Base-by-base conservation (phyloP, 257 asterid genomes). In the Haberlea rhodopensis region DNA sequence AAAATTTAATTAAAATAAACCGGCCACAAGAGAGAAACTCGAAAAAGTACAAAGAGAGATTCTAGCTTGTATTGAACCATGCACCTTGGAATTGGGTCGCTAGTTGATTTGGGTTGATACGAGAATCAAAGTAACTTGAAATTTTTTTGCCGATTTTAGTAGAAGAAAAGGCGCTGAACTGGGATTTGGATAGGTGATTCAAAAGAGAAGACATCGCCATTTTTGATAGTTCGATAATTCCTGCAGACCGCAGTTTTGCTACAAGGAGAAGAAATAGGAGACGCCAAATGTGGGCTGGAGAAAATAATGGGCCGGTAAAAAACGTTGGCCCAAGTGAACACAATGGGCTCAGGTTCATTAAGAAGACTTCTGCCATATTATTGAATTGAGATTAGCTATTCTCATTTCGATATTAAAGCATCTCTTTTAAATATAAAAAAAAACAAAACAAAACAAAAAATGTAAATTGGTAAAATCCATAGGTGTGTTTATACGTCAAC, bases 1-100 rank as follows among this genome's bases (percentile, higher is more conserved):
- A n/a, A n/a, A n/a, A n/a, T n/a, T n/a, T n/a, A n/a, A n/a, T n/a
- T n/a, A n/a, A n/a, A n/a, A n/a, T n/a, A n/a, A n/a, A n/a, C n/a
- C n/a, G n/a, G n/a, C n/a, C n/a, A n/a, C n/a, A n/a, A n/a, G n/a
- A n/a, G n/a, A n/a, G n/a, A n/a, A n/a, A n/a, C n/a, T n/a, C 2
- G 6, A 16, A 56, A 5, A 34, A 20, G 58, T 21, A 20, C 21
- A 59, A 37, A 48, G 2, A 5, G 29, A 48, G 29, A 58, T 46
- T 61, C 56, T 4, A 72, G 55, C 27, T 53, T 40, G 25, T n/a
- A 15, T 18, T 21, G 4, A 60, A 20, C 54, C 10, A 18, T 40
- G 61, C 53, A 81, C 94, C 91, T 81, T 78, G 96, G 55, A 56
- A 60, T 16, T 71, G 68, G 58, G 43, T 69, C 45, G 31, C 28